These are phyloP conservation scores for Penicillium rolfsii DNA, from an alignment of 2,329 filamentous ascomycete genomes.

Conservation along the genomic window DNA sequence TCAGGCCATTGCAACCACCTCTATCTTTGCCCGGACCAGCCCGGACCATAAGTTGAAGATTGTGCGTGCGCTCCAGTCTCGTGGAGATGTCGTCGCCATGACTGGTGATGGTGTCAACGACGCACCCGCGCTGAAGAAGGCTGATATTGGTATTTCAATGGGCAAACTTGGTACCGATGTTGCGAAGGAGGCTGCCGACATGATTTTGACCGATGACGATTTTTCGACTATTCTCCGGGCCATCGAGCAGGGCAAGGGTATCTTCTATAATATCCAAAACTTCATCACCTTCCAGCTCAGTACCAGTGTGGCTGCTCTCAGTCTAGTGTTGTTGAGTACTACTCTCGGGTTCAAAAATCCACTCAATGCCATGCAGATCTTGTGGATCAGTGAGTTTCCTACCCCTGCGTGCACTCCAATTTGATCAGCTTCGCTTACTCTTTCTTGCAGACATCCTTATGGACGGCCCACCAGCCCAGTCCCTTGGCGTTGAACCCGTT, in stretches of 20 bases:
- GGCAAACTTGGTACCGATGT: conserved; percentile 93
- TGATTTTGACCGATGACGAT: conserved; percentile 86
- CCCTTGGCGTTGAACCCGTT: conserved; percentile 91
- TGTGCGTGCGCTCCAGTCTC: conserved; percentile 83
- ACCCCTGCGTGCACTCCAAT: background rate
- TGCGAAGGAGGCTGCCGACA: conserved; percentile 90
- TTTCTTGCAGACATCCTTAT: conserved; percentile 83
- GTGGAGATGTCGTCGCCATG: conserved; percentile 97
- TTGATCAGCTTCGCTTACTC: conserved; percentile 31
- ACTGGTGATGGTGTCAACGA: conserved; percentile 98
- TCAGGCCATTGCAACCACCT: conserved; percentile 82
- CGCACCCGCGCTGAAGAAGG: conserved; percentile 92
- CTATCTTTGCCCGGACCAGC: conserved; percentile 93
- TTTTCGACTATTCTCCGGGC: conserved; percentile 89
- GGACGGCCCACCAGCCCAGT: conserved; percentile 97
- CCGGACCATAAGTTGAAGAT: conserved; percentile 99
- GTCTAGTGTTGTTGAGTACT: conserved; percentile 88
- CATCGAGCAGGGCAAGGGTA: conserved; percentile 98
- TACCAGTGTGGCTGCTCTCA: conserved; percentile 90
- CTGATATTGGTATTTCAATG: conserved; percentile 98
- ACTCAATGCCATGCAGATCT: conserved; percentile 98
- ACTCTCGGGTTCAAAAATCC: conserved; percentile 92
- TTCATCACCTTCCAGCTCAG: conserved; percentile 98
- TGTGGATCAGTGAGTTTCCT: conserved; percentile 88
- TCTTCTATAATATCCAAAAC: conserved; percentile 99